phyloP scores from a whole-genome alignment of 441 rosid genomes.

The Bocquillonia castaneifolia region DNA sequence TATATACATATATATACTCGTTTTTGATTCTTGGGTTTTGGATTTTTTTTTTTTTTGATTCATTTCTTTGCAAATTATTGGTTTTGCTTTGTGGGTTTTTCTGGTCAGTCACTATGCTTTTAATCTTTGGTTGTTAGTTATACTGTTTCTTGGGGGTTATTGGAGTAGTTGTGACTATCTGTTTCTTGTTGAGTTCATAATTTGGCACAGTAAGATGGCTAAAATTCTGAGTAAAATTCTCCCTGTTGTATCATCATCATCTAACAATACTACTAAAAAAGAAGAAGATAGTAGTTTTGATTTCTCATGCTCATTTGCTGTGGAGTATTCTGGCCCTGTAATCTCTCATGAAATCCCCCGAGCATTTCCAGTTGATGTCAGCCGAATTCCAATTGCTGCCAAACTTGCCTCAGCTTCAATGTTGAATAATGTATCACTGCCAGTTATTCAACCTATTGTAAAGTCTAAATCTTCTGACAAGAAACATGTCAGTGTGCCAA shows the following conservation, averaged over 20 bases:
- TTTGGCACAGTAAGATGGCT: slow-evolving; percentile 44
- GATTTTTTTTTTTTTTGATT: neutral
- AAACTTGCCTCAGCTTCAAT: slow-evolving; percentile 51
- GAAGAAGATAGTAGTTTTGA: slow-evolving; percentile 34
- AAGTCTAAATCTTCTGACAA: slow-evolving; percentile 23
- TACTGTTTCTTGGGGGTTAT: slow-evolving; percentile 3
- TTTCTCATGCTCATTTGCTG: slow-evolving; percentile 55
- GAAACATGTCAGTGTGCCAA: slow-evolving; percentile 22
- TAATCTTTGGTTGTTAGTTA: neutral
- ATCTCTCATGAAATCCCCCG: slow-evolving; percentile 62
- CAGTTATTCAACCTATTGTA: slow-evolving; percentile 65
- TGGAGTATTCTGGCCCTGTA: slow-evolving; percentile 77
- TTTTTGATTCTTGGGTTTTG: slow-evolving; percentile 19
- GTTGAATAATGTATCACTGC: slow-evolving; percentile 44
- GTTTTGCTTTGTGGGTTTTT: neutral
- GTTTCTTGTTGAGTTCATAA: slow-evolving; percentile 7
- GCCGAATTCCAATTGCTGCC: slow-evolving; percentile 69
- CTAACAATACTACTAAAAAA: slow-evolving; percentile 22
- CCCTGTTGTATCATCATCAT: slow-evolving; percentile 35
- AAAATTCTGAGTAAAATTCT: slow-evolving; percentile 43
- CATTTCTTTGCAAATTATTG: slow-evolving; percentile 1
- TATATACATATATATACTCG: neutral
- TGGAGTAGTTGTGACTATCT: slow-evolving; percentile 15
- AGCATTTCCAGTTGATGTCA: slow-evolving; percentile 64
- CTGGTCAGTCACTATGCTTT: neutral